Conservation (phyloP, 805 yeast species). For the Cyberlindnera xishuangbannaensis region DNA sequence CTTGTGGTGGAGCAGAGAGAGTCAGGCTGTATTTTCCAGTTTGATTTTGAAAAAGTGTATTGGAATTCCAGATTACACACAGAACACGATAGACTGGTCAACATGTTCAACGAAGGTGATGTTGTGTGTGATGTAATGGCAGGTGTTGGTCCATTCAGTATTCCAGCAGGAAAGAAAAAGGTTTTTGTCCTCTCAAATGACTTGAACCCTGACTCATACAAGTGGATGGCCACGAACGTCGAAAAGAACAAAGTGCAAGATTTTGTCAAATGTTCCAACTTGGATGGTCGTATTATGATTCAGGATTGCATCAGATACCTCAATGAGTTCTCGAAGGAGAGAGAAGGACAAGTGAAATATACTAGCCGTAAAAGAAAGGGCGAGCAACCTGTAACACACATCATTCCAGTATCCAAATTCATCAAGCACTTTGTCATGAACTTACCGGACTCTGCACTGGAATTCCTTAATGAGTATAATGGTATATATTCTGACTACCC, state of each 20-base stretch:
- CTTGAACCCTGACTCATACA: conserved; percentile 80
- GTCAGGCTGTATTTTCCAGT: conserved; percentile 75
- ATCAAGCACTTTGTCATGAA: conserved; percentile 87
- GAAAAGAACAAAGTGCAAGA: conserved; percentile 51
- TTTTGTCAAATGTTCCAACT: conserved; percentile 58
- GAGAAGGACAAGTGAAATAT: conserved; percentile 32
- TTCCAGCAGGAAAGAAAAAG: conserved; percentile 87
- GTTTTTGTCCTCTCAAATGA: conserved; percentile 88
- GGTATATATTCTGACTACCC: conserved; percentile 55
- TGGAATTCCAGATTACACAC: conserved; percentile 96
- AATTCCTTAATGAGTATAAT: conserved; percentile 68
- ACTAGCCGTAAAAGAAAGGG: conserved; percentile 32
- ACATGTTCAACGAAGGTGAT: conserved; percentile 52
- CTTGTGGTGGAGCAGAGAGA: conserved; percentile 82
- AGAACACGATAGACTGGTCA: conserved; percentile 82
- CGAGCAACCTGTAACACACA: conserved; percentile 17
- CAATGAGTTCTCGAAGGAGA: conserved; percentile 36
- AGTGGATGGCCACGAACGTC: conserved; percentile 63
- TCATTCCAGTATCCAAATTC: conserved; percentile 43
- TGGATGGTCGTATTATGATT: conserved; percentile 84
- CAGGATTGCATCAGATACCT: conserved; percentile 49
- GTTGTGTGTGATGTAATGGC: conserved; percentile 95
- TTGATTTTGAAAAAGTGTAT: conserved; percentile 90
- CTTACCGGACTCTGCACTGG: conserved; percentile 87
- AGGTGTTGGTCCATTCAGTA: conserved; percentile 97